These are phyloP conservation scores for Beauveria bassiana DNA, from an alignment of 2,329 filamentous ascomycete genomes.

Conservation along the genomic window DNA sequence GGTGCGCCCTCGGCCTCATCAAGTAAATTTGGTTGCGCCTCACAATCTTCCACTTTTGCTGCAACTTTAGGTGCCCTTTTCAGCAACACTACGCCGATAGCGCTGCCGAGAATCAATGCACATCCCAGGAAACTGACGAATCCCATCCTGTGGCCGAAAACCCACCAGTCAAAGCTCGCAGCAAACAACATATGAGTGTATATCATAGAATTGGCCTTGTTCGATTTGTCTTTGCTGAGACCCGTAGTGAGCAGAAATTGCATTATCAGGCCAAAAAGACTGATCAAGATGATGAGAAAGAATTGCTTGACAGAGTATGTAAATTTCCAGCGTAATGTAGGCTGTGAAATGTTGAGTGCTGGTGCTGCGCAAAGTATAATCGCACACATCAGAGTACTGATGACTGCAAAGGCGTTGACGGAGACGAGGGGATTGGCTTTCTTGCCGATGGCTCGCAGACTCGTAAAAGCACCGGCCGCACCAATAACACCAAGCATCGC, in stretches of 20 bases:
- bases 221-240: slow-evolving; percentile 61
- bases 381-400: slow-evolving; percentile 60
- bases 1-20: slow-evolving; percentile 30
- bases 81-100: slow-evolving; percentile 40
- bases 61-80: slow-evolving; percentile 28
- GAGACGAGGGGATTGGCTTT: slow-evolving; percentile 75
- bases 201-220: slow-evolving; percentile 49
- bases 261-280: slow-evolving; percentile 69
- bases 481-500: slow-evolving; percentile 74
- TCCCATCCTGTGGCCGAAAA: slow-evolving; percentile 45
- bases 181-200: slow-evolving; percentile 53
- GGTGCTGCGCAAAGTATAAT: slow-evolving; percentile 49
- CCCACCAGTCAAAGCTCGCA: slow-evolving; percentile 41
- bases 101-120: slow-evolving; percentile 44
- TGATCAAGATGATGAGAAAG: slow-evolving; percentile 59
- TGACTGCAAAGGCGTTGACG: slow-evolving; percentile 74
- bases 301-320: slow-evolving; percentile 46
- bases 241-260: slow-evolving; percentile 81
- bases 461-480: slow-evolving; percentile 63
- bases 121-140: slow-evolving; percentile 42
- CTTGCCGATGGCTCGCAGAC: slow-evolving; percentile 71
- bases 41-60: slow-evolving; percentile 24
- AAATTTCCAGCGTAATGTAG: slow-evolving; percentile 35
- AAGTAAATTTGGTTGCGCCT: slow-evolving; percentile 23
- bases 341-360: slow-evolving; percentile 36